A percentile compares a stretch with the other conserved stretches of the same genome.
Conservation (phyloP, 306 rosid genomes). For the Cicer yamashitae region DNA sequence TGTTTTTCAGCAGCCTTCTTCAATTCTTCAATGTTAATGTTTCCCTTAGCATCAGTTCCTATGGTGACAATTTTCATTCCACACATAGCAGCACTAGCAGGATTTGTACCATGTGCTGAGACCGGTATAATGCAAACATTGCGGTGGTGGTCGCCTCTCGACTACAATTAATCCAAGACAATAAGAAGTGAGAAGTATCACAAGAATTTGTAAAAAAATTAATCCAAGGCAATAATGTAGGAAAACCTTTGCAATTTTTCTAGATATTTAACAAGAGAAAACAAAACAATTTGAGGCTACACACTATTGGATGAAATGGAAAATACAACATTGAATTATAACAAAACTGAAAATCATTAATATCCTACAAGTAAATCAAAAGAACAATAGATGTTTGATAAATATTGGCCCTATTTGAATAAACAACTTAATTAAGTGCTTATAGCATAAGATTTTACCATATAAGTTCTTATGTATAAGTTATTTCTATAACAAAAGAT, state of each 20-base stretch:
- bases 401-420: background rate
- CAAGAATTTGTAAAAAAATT: conserved; percentile 7
- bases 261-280: conserved; percentile 42
- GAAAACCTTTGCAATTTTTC: conserved; percentile 28
- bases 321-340: conserved; percentile 3
- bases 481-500: no score
- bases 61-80: conserved; percentile 96
- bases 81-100: conserved; percentile 99
- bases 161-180: conserved; percentile 58
- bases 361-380: conserved; percentile 30
- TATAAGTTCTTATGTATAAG: no score
- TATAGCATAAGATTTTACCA: no score
- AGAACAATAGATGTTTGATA: conserved; percentile 3
- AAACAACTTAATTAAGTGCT: no score
- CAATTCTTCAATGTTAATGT: conserved; percentile 87
- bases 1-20: conserved; percentile 93
- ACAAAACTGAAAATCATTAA: conserved; percentile 16
- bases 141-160: conserved; percentile 96
- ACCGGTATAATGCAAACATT: conserved; percentile 96
- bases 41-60: conserved; percentile 99
- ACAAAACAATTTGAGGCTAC: conserved; percentile 3
- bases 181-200: conserved; percentile 36
- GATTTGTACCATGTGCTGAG: conserved; percentile 99
- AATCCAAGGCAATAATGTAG: background rate
- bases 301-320: conserved; percentile 14